Percentiles rank a stretch among this genome's conserved stretches.
phyloP scores from a whole-genome alignment of 768 basidiomycete species.

The Rhodotorula sphaerocarpa region DNA sequence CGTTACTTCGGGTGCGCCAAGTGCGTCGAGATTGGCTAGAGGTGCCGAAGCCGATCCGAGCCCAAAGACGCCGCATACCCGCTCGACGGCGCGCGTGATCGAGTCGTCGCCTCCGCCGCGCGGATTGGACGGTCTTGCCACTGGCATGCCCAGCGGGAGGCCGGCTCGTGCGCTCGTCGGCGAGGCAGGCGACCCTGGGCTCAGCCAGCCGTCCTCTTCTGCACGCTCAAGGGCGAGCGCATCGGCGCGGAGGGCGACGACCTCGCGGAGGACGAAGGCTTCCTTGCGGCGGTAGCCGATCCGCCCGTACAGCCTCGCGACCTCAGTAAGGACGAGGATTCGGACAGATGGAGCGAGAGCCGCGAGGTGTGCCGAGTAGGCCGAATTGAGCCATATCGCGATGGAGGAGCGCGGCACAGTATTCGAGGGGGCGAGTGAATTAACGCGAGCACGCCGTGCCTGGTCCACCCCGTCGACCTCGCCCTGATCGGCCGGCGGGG shows the following conservation, averaged over 20 bases:
- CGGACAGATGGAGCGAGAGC: slow-evolving; percentile 70
- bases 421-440: slow-evolving; percentile 22
- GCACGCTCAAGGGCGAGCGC: slow-evolving; percentile 49
- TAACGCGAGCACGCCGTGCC: slow-evolving; percentile 4
- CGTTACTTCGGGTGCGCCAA: no score
- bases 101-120: slow-evolving; percentile 34
- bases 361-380: slow-evolving; percentile 47
- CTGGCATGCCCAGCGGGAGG: no score
- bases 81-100: slow-evolving; percentile 51
- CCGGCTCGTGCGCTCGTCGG: no score
- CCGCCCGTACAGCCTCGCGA: slow-evolving; percentile 67
- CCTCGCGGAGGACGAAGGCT: slow-evolving; percentile 72
- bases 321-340: slow-evolving; percentile 57
- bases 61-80: slow-evolving; percentile 70
- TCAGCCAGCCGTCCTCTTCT: neutral
- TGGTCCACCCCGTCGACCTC: neutral
- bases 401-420: slow-evolving; percentile 31
- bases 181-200: no score
- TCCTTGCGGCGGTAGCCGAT: slow-evolving; percentile 83
- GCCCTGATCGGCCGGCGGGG: slow-evolving; percentile 41
- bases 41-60: slow-evolving; percentile 47
- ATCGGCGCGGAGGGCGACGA: slow-evolving; percentile 74
- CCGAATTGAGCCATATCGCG: slow-evolving; percentile 18
- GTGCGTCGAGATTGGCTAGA: no score
- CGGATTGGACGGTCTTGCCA: no score